phyloP scores from a whole-genome alignment of 192 early-diverging fungal species.

The Lunasporangiospora selenospora region DNA sequence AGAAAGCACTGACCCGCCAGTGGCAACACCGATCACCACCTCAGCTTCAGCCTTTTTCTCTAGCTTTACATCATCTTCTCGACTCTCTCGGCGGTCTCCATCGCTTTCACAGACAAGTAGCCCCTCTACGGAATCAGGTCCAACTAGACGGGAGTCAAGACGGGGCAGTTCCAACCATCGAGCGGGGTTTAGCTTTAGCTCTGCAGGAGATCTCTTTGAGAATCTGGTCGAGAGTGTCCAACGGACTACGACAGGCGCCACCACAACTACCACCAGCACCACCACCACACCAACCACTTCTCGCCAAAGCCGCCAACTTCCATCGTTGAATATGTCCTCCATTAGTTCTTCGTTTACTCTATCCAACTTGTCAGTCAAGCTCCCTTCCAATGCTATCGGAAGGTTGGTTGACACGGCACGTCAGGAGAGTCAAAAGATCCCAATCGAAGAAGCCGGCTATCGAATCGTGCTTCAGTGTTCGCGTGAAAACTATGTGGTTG shows the following conservation, averaged over 20 bases:
- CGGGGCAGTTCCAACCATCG: no score
- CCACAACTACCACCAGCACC: no score
- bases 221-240: conserved; percentile 28
- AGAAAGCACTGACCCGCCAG: no score
- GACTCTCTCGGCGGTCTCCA: no score
- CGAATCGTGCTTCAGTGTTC: conserved; percentile 40
- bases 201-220: conserved; percentile 33
- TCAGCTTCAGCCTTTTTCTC: no score
- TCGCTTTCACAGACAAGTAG: no score
- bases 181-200: conserved; percentile 11
- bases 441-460: conserved; percentile 29
- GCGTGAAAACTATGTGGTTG: conserved; percentile 31
- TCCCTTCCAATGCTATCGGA: conserved; percentile 11
- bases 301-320: conserved; percentile 19
- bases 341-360: conserved; percentile 10
- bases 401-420: conserved; percentile 23
- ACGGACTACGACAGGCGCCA: background rate
- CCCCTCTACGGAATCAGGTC: no score
- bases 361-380: conserved; percentile 1
- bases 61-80: no score
- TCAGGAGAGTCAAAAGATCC: conserved; percentile 14
- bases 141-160: no score
- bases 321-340: conserved; percentile 22
- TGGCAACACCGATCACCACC: no score
- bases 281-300: no score